These are phyloP conservation scores for Coccinonectria pachysandricola DNA, from an alignment of 2,329 filamentous ascomycete genomes.

Conservation along the genomic window DNA sequence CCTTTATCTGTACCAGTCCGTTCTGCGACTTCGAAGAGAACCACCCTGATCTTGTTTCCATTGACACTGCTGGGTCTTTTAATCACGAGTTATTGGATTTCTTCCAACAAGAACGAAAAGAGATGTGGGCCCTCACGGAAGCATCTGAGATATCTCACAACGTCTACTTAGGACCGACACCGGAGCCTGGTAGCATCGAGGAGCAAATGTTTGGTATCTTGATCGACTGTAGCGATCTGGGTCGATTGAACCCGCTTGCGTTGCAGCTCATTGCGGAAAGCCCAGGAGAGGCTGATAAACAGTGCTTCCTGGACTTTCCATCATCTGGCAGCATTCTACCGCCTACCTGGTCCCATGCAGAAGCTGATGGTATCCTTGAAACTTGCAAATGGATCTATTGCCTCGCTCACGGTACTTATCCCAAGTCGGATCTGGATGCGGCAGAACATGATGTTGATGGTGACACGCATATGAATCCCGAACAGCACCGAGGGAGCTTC, in stretches of 20 bases:
- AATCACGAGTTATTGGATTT: slow-evolving; percentile 81
- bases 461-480: slow-evolving; percentile 16
- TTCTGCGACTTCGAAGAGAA: slow-evolving; percentile 64
- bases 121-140: slow-evolving; percentile 91
- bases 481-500: slow-evolving; percentile 8
- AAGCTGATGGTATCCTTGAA: slow-evolving; percentile 75
- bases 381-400: slow-evolving; percentile 87
- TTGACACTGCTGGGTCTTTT: slow-evolving; percentile 59
- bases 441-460: slow-evolving; percentile 20
- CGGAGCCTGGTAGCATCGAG: slow-evolving; percentile 52
- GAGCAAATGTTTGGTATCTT: slow-evolving; percentile 67
- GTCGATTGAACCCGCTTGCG: slow-evolving; percentile 60
- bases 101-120: slow-evolving; percentile 73
- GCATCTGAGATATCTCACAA: slow-evolving; percentile 83
- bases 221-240: slow-evolving; percentile 82
- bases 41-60: slow-evolving; percentile 60
- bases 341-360: slow-evolving; percentile 70
- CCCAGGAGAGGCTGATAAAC: slow-evolving; percentile 30
- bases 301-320: slow-evolving; percentile 58
- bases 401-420: slow-evolving; percentile 56
- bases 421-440: slow-evolving; percentile 24
- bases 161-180: slow-evolving; percentile 83
- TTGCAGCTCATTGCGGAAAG: slow-evolving; percentile 54
- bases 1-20: slow-evolving; percentile 59
- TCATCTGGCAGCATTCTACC: slow-evolving; percentile 88